Conservation (phyloP, 2,329 filamentous ascomycete species). For the Lachnellula occidentalis region DNA sequence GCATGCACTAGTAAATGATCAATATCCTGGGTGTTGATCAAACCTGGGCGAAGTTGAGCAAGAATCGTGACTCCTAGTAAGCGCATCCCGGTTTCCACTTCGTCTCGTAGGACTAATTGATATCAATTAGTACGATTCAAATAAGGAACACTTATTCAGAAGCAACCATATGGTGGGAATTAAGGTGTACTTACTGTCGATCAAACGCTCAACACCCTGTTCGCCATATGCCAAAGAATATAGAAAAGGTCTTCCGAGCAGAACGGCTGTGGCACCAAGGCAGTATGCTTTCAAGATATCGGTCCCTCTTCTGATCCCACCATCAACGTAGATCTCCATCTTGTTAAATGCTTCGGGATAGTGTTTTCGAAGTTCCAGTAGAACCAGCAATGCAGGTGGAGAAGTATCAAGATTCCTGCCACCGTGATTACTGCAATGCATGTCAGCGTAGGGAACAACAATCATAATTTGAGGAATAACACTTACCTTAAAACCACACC, state of each 20-base stretch:
- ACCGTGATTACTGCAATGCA: conserved; percentile 46
- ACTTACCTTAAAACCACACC: conserved; percentile 42
- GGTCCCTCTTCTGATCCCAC: conserved; percentile 54
- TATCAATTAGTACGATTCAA: conserved; percentile 2
- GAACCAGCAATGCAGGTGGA: conserved; percentile 47
- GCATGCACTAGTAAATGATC: conserved; percentile 22
- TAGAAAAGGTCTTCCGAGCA: conserved; percentile 53
- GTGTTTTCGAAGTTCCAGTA: conserved; percentile 55
- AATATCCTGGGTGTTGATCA: conserved; percentile 46
- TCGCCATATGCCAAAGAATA: conserved; percentile 51
- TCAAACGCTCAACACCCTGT: conserved; percentile 45
- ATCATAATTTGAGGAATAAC: not conserved
- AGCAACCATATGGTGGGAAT: not conserved
- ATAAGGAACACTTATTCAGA: not conserved
- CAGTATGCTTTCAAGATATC: conserved; percentile 62
- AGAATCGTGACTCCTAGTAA: conserved; percentile 56
- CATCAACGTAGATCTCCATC: conserved; percentile 57
- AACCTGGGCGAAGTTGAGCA: conserved; percentile 51
- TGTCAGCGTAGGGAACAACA: not conserved
- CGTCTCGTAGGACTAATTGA: conserved; percentile 45
- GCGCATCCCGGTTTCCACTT: conserved; percentile 58
- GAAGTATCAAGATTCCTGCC: conserved; percentile 47
- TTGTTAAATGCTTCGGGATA: conserved; percentile 51
- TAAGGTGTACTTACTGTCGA: conserved; percentile 40
- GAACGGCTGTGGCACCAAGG: conserved; percentile 56